Percentiles rank a stretch among this genome's conserved stretches.
Evolutionary conservation across 1,139 yeast genomes (phyloP).

Genomic region (Kodamaea plutei): DNA sequence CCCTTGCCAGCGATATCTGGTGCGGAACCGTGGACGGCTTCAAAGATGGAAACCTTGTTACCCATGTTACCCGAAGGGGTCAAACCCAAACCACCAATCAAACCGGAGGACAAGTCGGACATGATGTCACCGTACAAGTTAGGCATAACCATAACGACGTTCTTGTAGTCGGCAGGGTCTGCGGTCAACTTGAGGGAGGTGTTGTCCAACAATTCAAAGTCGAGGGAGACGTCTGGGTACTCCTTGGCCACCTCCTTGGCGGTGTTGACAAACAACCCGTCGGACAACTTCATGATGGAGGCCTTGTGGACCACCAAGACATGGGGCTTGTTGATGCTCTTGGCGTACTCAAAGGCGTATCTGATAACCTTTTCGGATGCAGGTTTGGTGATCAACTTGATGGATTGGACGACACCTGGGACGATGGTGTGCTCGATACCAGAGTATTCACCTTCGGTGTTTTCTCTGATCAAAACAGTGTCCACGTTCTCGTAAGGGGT

Average conservation of each 20-base stretch:
- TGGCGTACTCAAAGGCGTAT: conserved; percentile 96
- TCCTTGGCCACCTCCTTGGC: conserved; percentile 87
- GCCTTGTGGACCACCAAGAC: conserved; percentile 97
- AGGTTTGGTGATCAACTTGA: conserved; percentile 92
- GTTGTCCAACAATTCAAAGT: conserved; percentile 89
- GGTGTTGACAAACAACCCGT: conserved; percentile 90
- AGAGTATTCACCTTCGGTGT: conserved; percentile 99
- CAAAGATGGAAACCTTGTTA: conserved; percentile 93
- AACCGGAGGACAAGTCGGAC: conserved; percentile 95
- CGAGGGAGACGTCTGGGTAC: conserved; percentile 83
- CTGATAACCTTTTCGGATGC: conserved; percentile 96
- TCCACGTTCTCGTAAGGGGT: conserved; percentile 94
- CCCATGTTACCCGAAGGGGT: conserved; percentile 99
- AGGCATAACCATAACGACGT: conserved; percentile 97
- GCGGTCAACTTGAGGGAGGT: conserved; percentile 87
- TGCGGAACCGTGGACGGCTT: conserved; percentile 99
- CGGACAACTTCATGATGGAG: conserved; percentile 95
- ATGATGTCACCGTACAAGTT: conserved; percentile 98
- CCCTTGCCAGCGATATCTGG: conserved; percentile 99
- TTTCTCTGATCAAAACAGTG: conserved; percentile 95
- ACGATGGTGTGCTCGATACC: conserved; percentile 98
- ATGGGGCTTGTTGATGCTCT: conserved; percentile 81
- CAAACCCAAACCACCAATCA: conserved; percentile 97
- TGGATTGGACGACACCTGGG: conserved; percentile 98
- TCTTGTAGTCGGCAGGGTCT: conserved; percentile 76